These are phyloP conservation scores for Sporothrix curviconia DNA, from an alignment of 2,329 filamentous ascomycete species.

Conservation along the genomic window DNA sequence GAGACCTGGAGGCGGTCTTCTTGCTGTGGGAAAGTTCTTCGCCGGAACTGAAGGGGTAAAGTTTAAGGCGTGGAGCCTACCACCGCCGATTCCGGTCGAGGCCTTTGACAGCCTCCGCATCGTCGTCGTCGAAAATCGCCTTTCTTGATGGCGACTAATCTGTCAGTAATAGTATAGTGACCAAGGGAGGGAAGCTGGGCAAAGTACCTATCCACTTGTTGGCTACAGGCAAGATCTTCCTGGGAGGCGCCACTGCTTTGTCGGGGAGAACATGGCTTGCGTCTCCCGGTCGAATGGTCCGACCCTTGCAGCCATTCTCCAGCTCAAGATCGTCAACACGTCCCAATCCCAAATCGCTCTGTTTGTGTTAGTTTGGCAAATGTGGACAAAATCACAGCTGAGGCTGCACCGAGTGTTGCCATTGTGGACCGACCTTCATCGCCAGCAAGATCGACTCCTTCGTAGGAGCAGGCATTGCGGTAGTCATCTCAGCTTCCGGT, in stretches of 20 bases:
- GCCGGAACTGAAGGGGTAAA: background rate
- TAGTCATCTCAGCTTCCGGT: background rate
- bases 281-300: background rate
- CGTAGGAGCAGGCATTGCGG: background rate
- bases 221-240: conserved; percentile 1
- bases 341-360: conserved; percentile 17
- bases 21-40: background rate
- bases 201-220: conserved; percentile 13
- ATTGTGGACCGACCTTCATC: conserved; percentile 5
- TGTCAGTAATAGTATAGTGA: background rate
- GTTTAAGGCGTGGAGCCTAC: conserved; percentile 17
- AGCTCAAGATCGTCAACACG: conserved; percentile 19
- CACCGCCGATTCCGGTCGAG: conserved; percentile 17
- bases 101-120: conserved; percentile 19
- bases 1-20: background rate
- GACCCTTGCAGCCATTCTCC: conserved; percentile 13
- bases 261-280: background rate
- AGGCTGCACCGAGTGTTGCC: no score
- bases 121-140: conserved; percentile 21
- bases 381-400: no score
- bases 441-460: conserved; percentile 1
- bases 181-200: no score
- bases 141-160: conserved; percentile 13
- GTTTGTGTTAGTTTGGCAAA: background rate
- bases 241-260: background rate